Conservation (phyloP, 2,329 filamentous ascomycete genomes). For the Phyllosticta citrichinensis region DNA sequence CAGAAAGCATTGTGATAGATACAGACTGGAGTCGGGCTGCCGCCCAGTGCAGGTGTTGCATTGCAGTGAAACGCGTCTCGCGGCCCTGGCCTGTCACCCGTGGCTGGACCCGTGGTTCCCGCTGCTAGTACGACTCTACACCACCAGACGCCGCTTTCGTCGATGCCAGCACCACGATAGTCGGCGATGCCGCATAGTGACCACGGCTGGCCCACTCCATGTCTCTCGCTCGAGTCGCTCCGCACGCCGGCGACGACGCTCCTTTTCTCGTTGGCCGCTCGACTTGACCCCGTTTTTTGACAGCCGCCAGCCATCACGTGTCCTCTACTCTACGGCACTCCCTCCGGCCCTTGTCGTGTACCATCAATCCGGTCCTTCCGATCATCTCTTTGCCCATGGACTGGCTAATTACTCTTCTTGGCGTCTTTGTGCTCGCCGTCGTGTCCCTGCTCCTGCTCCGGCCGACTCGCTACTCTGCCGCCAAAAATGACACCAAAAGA, state of each 20-base stretch:
- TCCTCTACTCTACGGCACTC: background rate
- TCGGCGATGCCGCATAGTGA: background rate
- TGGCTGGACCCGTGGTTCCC: conserved; percentile 3
- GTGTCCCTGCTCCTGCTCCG: conserved; percentile 43
- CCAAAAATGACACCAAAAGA: conserved; percentile 13
- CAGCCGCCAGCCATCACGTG: conserved; percentile 1
- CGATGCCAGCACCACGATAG: background rate
- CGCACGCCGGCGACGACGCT: background rate
- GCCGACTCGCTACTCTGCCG: conserved; percentile 7
- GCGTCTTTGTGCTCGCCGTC: conserved; percentile 33
- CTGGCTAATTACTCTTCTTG: conserved; percentile 28
- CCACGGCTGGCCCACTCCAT: background rate
- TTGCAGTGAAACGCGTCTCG: background rate
- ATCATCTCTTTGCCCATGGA: background rate
- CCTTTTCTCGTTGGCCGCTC: background rate
- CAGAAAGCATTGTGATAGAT: background rate
- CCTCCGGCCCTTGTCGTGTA: background rate
- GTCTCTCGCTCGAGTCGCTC: background rate
- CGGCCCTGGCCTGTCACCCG: background rate
- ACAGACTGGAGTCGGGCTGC: background rate
- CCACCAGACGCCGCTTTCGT: background rate
- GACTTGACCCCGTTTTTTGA: background rate
- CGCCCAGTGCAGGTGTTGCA: background rate
- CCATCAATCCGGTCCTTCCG: background rate
- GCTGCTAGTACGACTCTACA: background rate